phyloP scores from a whole-genome alignment of 345 rosid species.

The Brassica cretica region DNA sequence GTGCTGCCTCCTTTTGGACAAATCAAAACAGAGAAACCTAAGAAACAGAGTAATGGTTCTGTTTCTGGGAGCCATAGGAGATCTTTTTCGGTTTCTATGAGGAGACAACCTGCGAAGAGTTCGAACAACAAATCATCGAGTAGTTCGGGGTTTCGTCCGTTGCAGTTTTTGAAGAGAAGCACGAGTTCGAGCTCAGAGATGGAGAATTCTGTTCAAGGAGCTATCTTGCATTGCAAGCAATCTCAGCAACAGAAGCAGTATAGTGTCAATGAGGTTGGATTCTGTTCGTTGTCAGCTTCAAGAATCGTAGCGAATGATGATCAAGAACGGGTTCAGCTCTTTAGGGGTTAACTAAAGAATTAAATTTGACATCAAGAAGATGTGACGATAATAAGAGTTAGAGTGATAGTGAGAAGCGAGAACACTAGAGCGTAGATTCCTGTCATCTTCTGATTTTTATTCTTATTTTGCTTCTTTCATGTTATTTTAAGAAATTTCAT shows the following conservation, averaged over 20 bases:
- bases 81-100: constrained; percentile 75
- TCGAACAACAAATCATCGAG: constrained; percentile 41
- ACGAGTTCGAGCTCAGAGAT: constrained; percentile 56
- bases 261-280: constrained; percentile 47
- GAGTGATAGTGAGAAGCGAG: constrained; percentile 26
- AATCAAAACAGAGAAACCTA: constrained; percentile 38
- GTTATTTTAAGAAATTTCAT: constrained; percentile 4
- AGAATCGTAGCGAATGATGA: constrained; percentile 47
- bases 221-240: constrained; percentile 87
- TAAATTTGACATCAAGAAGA: background rate
- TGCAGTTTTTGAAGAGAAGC: constrained; percentile 61
- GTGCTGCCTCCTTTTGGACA: background rate
- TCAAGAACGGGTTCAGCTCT: constrained; percentile 55
- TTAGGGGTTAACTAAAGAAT: constrained; percentile 50
- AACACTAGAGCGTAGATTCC: constrained; percentile 20
- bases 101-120: constrained; percentile 52
- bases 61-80: constrained; percentile 54
- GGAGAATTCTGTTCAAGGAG: constrained; percentile 86
- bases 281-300: constrained; percentile 58
- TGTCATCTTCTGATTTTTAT: constrained; percentile 18
- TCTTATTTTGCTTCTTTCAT: constrained; percentile 19
- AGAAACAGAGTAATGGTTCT: constrained; percentile 41
- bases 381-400: constrained; percentile 24
- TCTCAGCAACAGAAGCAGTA: constrained; percentile 61
- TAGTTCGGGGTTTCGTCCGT: constrained; percentile 42